These are phyloP conservation scores for Dimargaris cristalligena DNA, from an alignment of 192 early-diverging fungal species.

Conservation along the genomic window DNA sequence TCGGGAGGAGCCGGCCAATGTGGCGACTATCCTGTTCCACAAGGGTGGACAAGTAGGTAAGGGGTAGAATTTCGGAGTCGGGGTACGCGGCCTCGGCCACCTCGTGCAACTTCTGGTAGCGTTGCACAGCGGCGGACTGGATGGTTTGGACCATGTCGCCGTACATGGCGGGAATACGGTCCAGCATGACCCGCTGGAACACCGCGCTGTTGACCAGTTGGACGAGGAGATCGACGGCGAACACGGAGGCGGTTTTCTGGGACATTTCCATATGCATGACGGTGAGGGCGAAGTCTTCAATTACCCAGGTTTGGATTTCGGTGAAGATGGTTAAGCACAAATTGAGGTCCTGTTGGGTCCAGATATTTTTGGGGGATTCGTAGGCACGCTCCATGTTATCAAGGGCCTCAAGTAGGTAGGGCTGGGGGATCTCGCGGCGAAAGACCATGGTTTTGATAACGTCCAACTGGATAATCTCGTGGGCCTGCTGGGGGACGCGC, in stretches of 20 bases:
- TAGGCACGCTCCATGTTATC: neutral
- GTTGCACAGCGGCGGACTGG: neutral
- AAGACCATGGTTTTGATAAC: neutral
- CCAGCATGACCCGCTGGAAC: neutral
- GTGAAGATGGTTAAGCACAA: neutral
- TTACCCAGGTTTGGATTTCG: neutral
- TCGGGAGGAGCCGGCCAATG: neutral
- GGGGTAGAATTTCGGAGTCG: neutral
- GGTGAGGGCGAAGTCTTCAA: neutral
- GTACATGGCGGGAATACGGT: neutral
- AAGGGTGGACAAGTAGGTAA: neutral
- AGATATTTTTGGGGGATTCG: neutral
- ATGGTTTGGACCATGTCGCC: neutral
- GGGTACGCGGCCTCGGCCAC: neutral
- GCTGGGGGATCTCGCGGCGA: slow-evolving; percentile 1
- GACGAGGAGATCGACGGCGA: neutral
- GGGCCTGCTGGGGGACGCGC: slow-evolving; percentile 1
- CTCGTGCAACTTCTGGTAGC: neutral
- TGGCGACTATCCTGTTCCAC: neutral
- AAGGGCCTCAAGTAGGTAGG: slow-evolving; percentile 1
- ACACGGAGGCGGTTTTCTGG: no score
- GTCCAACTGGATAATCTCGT: neutral
- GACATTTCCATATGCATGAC: slow-evolving; percentile 1
- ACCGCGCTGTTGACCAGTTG: neutral
- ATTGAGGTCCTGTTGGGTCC: neutral